Evolutionary conservation across 163 green algal genomes (phyloP), one percentile per base, ranked within the genome.

Genomic region (Trebouxiophyceae sp.): DNA sequence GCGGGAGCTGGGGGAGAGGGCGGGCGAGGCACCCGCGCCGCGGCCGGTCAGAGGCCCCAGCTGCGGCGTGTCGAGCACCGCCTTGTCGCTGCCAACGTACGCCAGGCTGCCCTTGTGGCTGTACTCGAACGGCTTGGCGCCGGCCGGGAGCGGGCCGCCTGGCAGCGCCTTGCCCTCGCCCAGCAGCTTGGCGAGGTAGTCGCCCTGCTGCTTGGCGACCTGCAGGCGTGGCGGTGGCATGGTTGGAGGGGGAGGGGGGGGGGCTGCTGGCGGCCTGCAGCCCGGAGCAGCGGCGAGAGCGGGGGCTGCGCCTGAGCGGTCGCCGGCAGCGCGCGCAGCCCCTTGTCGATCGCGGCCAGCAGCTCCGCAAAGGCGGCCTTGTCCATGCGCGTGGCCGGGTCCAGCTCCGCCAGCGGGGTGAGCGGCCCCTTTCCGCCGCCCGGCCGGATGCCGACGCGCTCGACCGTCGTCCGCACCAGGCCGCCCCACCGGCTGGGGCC

Each of bases 171-270:
- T 63, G 12, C 63, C 59, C 7, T 33, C 29, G 19, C 29, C 34
- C n/a, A 96, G 74, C 45, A 90, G 45, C 24, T 73, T 54, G 0
- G 88, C 89, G 44, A 97, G 67, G 69, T 88, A 94, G 65, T 95
- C 76, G 20, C 89, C 89, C 68, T 97, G 77, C 79, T 96, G 87
- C 62, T 57, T 60, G 57, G 90, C 90, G 31, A 96, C 90, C 84
- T 95, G 86, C 54, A 73, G 3, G 33, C 28, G 5, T 16, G 16
- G 39, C 16, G 12, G 12, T 8, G 16, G 39, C 16, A 50, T 50
- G 39, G 39, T 50, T 50, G 39, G 39, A 50, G 39, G 16, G 39
- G 39, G 39, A 16, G 39, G 39, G 39, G 39, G 39, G 39, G 39
- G 39, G 39, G 39, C n/a, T n/a, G n/a, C n/a, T n/a, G n/a, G n/a